These are phyloP conservation scores for Secale cereale DNA, from an alignment of 176 grass and related monocot species.

Conservation along the genomic window DNA sequence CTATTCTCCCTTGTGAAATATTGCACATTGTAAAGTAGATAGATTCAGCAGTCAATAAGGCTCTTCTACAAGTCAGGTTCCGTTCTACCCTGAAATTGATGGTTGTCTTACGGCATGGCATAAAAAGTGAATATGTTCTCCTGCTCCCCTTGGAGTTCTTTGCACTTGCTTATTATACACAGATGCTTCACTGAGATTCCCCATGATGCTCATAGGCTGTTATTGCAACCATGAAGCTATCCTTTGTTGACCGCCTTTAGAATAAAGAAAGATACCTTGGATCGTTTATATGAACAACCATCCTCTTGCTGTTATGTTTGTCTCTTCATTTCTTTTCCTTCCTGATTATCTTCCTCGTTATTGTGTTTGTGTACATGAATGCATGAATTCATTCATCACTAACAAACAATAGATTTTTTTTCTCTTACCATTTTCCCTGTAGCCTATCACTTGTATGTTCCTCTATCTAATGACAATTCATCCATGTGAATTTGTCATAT, in stretches of 20 bases:
- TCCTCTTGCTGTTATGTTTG: not conserved
- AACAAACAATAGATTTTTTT: not conserved
- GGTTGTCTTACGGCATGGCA: not conserved
- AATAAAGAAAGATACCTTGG: not conserved
- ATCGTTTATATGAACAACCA: not conserved
- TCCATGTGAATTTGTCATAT: not conserved
- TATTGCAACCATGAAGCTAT: not conserved
- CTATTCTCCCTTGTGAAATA: not conserved
- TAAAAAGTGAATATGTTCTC: slow-evolving; percentile 7
- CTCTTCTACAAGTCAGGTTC: slow-evolving; percentile 15
- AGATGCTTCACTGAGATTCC: slow-evolving; percentile 22
- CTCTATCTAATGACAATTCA: not conserved
- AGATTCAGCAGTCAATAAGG: not conserved
- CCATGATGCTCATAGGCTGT: not conserved
- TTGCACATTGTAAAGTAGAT: not conserved
- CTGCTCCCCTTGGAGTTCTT: slow-evolving; percentile 3
- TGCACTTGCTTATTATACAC: slow-evolving; percentile 11
- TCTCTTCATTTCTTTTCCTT: not conserved
- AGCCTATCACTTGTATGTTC: not conserved
- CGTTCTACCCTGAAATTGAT: not conserved
- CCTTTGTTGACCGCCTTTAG: not conserved
- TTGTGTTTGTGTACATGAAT: not conserved
- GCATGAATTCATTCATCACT: slow-evolving; percentile 3
- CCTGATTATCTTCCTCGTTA: not conserved
- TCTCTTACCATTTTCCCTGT: not conserved